Percentiles rank a stretch among this genome's conserved stretches.
These are phyloP conservation scores for Phtheirospermum japonicum DNA, from an alignment of 257 asterid species.

Conservation along the genomic window DNA sequence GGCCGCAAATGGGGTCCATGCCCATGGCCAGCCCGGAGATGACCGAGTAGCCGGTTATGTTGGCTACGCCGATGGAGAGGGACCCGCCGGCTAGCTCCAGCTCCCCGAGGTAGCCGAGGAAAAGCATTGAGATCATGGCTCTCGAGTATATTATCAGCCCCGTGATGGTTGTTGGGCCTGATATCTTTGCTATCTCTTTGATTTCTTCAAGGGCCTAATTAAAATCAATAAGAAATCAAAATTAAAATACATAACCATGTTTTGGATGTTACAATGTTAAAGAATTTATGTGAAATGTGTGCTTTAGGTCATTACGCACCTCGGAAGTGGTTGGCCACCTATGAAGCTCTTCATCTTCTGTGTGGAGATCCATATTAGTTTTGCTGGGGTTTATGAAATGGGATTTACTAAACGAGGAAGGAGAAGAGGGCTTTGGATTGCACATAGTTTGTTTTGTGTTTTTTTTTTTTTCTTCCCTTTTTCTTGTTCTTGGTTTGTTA, in stretches of 20 bases:
- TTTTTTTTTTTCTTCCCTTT: no score
- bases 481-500: not conserved
- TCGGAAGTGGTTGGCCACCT: constrained; percentile 74
- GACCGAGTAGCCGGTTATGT: constrained; percentile 94
- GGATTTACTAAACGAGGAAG: constrained; percentile 54
- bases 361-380: constrained; percentile 37
- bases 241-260: no score
- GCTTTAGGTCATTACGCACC: no score
- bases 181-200: constrained; percentile 76
- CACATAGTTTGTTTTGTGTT: no score
- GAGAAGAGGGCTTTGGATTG: constrained; percentile 68
- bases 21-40: constrained; percentile 97
- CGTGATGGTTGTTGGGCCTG: constrained; percentile 77
- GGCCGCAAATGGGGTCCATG: constrained; percentile 98
- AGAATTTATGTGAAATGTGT: no score
- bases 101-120: constrained; percentile 89
- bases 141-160: constrained; percentile 77
- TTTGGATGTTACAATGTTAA: no score
- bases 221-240: not conserved
- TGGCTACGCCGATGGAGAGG: constrained; percentile 87
- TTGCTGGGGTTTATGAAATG: constrained; percentile 51
- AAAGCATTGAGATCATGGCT: constrained; percentile 93
- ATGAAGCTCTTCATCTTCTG: constrained; percentile 45
- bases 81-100: constrained; percentile 93
- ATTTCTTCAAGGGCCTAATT: constrained; percentile 85